phyloP scores from a whole-genome alignment of 441 rosid species.

The Erodium moschatum region DNA sequence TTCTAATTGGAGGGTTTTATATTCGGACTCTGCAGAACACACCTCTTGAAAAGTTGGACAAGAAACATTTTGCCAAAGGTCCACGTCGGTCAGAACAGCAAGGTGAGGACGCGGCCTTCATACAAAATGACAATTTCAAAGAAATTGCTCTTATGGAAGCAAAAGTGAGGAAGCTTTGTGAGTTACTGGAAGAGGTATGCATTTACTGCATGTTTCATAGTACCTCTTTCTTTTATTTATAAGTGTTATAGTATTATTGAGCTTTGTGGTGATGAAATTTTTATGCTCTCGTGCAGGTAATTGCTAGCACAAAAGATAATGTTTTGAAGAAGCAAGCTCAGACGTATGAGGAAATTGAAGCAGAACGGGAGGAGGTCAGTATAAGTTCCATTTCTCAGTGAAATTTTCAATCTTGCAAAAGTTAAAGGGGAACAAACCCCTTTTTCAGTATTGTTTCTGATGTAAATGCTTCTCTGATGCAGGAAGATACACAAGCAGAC shows the following conservation, averaged over 20 bases:
- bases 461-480: conserved; percentile 18
- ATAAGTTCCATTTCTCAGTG: neutral
- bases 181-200: conserved; percentile 66
- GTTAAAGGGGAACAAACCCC: neutral
- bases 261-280: neutral
- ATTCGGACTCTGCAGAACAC: conserved; percentile 42
- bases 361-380: conserved; percentile 83
- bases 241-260: neutral
- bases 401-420: neutral
- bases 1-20: conserved; percentile 5
- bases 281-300: conserved; percentile 40
- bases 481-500: conserved; percentile 91
- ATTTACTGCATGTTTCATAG: conserved; percentile 13
- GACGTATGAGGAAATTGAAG: conserved; percentile 95
- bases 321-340: conserved; percentile 89
- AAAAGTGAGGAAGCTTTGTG: conserved; percentile 60
- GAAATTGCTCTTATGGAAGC: conserved; percentile 72
- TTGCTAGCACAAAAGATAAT: conserved; percentile 68
- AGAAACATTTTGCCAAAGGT: conserved; percentile 79
- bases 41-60: conserved; percentile 73
- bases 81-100: conserved; percentile 41
- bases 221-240: neutral
- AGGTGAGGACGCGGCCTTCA: conserved; percentile 33
- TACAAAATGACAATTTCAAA: conserved; percentile 32
- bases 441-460: conserved; percentile 10